Evolutionary conservation across 768 basidiomycete species (phyloP), one percentile per base, ranked within the genome.

Genomic region (Clitopilus passeckerianus): DNA sequence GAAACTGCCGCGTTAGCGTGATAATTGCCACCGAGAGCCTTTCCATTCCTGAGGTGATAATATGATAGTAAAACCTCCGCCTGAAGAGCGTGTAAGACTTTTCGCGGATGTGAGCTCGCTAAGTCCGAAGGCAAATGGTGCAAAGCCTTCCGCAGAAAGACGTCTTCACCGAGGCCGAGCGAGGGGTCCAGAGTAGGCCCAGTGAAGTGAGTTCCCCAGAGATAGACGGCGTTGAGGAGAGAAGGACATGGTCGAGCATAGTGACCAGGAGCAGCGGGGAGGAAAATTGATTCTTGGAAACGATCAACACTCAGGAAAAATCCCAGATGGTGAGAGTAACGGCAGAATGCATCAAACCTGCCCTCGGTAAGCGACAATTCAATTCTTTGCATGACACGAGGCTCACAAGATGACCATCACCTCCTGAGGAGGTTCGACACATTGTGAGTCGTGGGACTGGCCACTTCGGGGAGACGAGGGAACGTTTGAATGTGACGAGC

Each of bases 111-210:
- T 10, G 54, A 33, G 27, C 27, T 55, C 30, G 54, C 30, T 33
- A 55, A 37, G 33, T 55, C 54, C 35, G 54, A 34, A 6, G 54
- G 54, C 16, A 55, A 22, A 24, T 55, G 54, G 16, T 55, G 33
- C 10, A 55, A 23, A 14, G 54, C 24, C 7, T 55, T 55, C 33
- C 20, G 6, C 18, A 55, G 18, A 23, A 34, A 55, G n/a, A 55
- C 18, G 54, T 37, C 35, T 55, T 55, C 54, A 37, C 16, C n/a
- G 27, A n/a, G 16, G 68, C 65, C 70, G 74, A 12, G 71, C 62
- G 5, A 63, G 59, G 15, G 44, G 37, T 37, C 27, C 27, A 30
- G 27, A 30, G 27, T 44, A n/a, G 53, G 50, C n/a, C 30, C 23
- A 43, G 16, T 33, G 41, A 22, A 54, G 56, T 34, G 18, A 59